Conservation (phyloP, 2,329 filamentous ascomycete genomes). For the Hypoxylon rubiginosum region DNA sequence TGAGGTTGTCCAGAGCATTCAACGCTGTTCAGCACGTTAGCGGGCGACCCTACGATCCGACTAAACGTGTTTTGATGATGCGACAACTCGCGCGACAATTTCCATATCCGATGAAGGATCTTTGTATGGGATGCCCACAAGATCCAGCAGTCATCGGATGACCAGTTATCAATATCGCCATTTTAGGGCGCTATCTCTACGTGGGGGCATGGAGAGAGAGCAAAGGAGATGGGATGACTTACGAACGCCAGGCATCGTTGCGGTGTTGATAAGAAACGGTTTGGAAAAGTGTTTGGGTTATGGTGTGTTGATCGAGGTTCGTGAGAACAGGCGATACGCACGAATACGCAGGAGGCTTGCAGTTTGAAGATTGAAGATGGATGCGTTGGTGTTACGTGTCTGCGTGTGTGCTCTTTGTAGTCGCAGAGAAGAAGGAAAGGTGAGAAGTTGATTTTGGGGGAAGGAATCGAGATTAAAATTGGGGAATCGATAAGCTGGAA, state of each 20-base stretch:
- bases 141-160: constrained; percentile 2
- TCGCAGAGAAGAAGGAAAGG: constrained; percentile 17
- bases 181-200: not conserved
- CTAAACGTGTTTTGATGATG: constrained; percentile 10
- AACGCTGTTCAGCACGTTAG: constrained; percentile 56
- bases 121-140: not conserved
- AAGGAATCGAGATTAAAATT: constrained; percentile 47
- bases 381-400: constrained; percentile 22
- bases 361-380: not conserved
- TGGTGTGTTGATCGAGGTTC: constrained; percentile 8
- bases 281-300: not conserved
- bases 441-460: constrained; percentile 33
- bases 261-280: constrained; percentile 37
- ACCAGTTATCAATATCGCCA: not conserved
- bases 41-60: not conserved
- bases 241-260: constrained; percentile 68
- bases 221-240: constrained; percentile 54
- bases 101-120: not conserved
- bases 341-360: not conserved
- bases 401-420: constrained; percentile 17
- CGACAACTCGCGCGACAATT: not conserved
- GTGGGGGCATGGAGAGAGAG: constrained; percentile 8
- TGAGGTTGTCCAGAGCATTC: constrained; percentile 67
- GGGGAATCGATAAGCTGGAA: constrained; percentile 47
- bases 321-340: constrained; percentile 23